Evolutionary conservation across 2,329 filamentous ascomycete genomes (phyloP), one percentile per base, ranked within the genome.

Genomic region (Xylariales sp.): DNA sequence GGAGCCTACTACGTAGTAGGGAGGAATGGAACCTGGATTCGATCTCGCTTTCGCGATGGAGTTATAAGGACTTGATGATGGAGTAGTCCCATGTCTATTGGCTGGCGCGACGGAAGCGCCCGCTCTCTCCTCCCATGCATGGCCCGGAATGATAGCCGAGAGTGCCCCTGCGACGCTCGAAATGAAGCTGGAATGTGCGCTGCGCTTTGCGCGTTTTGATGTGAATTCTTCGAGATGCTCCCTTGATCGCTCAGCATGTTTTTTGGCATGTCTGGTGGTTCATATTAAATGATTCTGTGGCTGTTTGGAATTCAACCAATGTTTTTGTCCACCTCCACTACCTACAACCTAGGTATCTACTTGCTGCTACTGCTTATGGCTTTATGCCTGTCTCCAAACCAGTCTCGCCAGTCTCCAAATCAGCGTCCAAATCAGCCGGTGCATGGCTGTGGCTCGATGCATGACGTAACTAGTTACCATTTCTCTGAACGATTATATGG

Each of bases 391-490:
- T 41, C 39, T 41, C 39, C 10, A 41, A 41, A 39, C 9, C 8
- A 39, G 6, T 23, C 23, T 23, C 23, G 9, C 9, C 8, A 39
- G 6, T 23, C 23, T 23, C 23, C 23, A 23, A 23, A 23, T 23
- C 23, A 23, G 23, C 23, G 23, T 23, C 23, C 23, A 23, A 41
- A 39, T 39, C 8, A 39, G 6, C 10, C 39, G 39, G 39, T 5
- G 39, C 39, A 41, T 39, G 18, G 18, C 36, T 55, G 18, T 43
- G 34, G 36, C 53, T 57, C 34, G 55, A 58, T 16, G 7, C 23
- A 30, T 58, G 43, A 48, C 55, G 55, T 16, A 58, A 58, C 36
- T 34, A 2, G 8, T 48, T 48, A 8, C 30, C 28, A 36, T 46
- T 28, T 18, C 41, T 58, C 28, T 41, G 28, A 46, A 12, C 41